Base-by-base conservation (phyloP, 2,329 filamentous ascomycete species). In the Talaromyces verruculosus region DNA sequence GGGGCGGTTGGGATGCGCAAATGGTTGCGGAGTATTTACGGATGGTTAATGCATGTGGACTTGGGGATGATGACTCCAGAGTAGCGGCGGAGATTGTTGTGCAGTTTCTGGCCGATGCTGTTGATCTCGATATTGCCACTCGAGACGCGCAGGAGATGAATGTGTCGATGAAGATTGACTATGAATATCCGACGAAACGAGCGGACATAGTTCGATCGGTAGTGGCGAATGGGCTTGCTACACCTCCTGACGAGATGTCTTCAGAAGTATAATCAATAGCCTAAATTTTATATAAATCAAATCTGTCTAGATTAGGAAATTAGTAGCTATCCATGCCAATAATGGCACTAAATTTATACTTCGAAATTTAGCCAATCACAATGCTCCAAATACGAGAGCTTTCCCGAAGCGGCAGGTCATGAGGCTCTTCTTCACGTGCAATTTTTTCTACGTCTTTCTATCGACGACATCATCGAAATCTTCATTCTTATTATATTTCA, bases 71-170 rank as follows among this genome's bases (percentile, higher is more conserved):
- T 69, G 75, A 77, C 65, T 71, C 76, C 2, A 71, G 70, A 60
- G 41, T 72, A 43, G 76, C 76, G 4, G 76, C 76, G 2, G 76
- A 76, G 57, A 69, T 72, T 10, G 73, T 77, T 11, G 43, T 78
- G 61, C 39, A 71, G 47, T 77, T 78, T 67, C 73, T 77, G 65
- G 70, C 68, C 8, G 73, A 71, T 17, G 66, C 67, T 57, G 68
- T 69, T n/a, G 28, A 39, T 53, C 1, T 39, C 11, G 28, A 22
- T 8, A 19, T 8, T 1, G 33, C 33, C 33, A 35, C 10, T 35
- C 39, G 19, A 3, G 7, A 39, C 37, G 22, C 30, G 30, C 19
- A 19, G 8, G n/a, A 28, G 6, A 3, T 15, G n/a, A 5, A 35
- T 57, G 30, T 39, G n/a, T 3, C 53, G 8, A 39, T 57, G 53